A percentile compares a stretch with the other conserved stretches of the same genome.
Evolutionary conservation across 1,284 basidiomycete genomes (phyloP).

Genomic region (Porodaedalea pini): DNA sequence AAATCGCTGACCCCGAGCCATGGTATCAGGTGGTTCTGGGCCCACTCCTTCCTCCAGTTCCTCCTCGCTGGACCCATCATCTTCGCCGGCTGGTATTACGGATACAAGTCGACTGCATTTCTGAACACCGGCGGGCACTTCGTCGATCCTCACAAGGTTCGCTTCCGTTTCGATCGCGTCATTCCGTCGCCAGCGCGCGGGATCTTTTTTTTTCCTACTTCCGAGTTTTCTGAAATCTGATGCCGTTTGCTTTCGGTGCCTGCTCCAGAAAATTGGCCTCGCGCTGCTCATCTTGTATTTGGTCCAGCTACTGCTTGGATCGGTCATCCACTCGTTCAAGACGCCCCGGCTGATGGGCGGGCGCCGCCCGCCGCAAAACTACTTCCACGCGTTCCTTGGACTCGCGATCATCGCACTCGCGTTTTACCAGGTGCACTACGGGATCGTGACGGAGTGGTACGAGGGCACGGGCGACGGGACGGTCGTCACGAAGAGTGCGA

Average conservation of each 20-base stretch:
- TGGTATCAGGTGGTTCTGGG: conserved; percentile 51
- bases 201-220: no score
- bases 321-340: conserved; percentile 51
- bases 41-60: conserved; percentile 46
- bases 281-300: conserved; percentile 55
- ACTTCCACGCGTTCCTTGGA: conserved; percentile 45
- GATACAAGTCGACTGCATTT: conserved; percentile 34
- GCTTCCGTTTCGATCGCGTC: not conserved
- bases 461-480: conserved; percentile 36
- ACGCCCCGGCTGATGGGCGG: conserved; percentile 35
- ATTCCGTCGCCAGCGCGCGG: not conserved
- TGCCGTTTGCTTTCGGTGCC: not conserved
- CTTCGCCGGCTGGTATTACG: conserved; percentile 45
- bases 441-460: conserved; percentile 45
- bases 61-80: conserved; percentile 46
- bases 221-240: no score
- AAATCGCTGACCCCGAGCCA: not conserved
- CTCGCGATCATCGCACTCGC: conserved; percentile 45
- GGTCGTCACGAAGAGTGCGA: conserved; percentile 38
- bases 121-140: conserved; percentile 32
- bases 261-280: conserved; percentile 46
- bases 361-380: conserved; percentile 46
- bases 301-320: conserved; percentile 48
- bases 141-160: conserved; percentile 41
- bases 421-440: conserved; percentile 49